Base-by-base conservation (phyloP, 2,329 filamentous ascomycete species). In the Neofusicoccum laricinum region DNA sequence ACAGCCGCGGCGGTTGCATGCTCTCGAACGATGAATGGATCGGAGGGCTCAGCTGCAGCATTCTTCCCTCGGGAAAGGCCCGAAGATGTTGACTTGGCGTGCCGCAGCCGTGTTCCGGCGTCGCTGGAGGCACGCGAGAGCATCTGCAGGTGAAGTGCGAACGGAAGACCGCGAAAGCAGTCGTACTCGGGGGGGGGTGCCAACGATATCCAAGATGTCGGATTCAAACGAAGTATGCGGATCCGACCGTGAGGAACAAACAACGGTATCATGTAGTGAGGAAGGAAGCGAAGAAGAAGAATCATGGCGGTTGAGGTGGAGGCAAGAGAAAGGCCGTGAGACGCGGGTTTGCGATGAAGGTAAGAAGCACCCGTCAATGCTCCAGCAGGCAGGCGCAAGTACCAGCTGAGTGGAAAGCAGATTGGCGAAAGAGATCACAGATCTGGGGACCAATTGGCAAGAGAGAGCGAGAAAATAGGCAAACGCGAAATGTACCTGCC, bases 1-100 rank as follows among this genome's bases (percentile, higher is more conserved):
- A 73, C 72, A 17, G 77, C 77, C 58, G 77, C 77, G n/a, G 71
- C 73, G 34, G 76, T 30, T 30, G 77, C 77, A 66, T 78, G 75
- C 40, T 75, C 70, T 58, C 73, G 72, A 32, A 71, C 70, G 6
- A 71, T 63, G 19, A 71, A 70, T 1, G 70, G 70, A 61, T 77
- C 71, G 12, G 71, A 48, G 3, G 66, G 65, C 34, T 73, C 71
- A 10, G 66, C 66, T 17, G n/a, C 43, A 12, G 43, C n/a, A 34
- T 14, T 30, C 12, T 30, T 63, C 14, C 25, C 32, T 46, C 66
- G 69, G 48, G 71, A 71, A 48, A 72, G 73, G 19, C 72, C 70
- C 1, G 71, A 74, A 3, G 74, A 73, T 2, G 71, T 66, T 7
- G 76, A 78, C 66, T 77, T 78, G 45, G 74, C 76, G 49, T 73